These are phyloP conservation scores for Microstegium vimineum DNA, from an alignment of 176 grass and related monocot genomes.

Conservation along the genomic window DNA sequence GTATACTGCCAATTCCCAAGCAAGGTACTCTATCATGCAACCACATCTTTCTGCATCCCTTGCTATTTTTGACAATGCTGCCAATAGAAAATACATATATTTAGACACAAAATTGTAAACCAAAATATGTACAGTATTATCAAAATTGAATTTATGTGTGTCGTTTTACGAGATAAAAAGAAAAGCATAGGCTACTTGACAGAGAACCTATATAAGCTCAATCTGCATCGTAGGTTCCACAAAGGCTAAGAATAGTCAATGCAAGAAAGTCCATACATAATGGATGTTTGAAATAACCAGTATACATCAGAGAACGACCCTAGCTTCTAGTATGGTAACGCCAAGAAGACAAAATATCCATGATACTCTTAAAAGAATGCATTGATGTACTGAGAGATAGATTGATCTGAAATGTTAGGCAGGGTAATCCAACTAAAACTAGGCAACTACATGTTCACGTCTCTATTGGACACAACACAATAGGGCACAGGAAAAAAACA, in stretches of 20 bases:
- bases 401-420: not conserved
- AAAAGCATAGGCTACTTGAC: not conserved
- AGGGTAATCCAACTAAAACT: not conserved
- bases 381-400: not conserved
- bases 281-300: not conserved
- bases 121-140: not conserved
- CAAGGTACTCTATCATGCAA: slow-evolving; percentile 47
- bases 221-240: not conserved
- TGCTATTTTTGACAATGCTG: slow-evolving; percentile 36
- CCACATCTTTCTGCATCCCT: slow-evolving; percentile 94
- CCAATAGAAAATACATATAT: not conserved
- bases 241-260: not conserved
- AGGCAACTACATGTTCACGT: not conserved
- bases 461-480: not conserved
- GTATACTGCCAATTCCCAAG: slow-evolving; percentile 21
- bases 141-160: not conserved
- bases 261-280: not conserved
- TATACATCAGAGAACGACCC: not conserved
- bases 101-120: not conserved
- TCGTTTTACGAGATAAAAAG: not conserved
- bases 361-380: not conserved
- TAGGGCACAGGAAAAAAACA: not conserved
- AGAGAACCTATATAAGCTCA: not conserved
- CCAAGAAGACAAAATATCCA: not conserved
- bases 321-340: not conserved